Base-by-base conservation (phyloP, 129 eudicot genomes). In the Artemisia annua region DNA sequence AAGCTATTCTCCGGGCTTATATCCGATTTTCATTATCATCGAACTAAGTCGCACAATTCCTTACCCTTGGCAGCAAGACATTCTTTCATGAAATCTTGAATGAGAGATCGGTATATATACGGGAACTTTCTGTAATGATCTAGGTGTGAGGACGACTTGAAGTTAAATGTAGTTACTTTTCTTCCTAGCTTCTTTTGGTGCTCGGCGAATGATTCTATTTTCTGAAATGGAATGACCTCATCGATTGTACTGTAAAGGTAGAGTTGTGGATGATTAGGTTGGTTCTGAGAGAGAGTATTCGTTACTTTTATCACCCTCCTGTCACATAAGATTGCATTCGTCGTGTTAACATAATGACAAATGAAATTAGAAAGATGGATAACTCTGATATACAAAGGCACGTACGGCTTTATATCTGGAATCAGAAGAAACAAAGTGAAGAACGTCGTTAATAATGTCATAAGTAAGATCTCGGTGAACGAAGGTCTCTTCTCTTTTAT, bases 81-180 rank as follows among this genome's bases (percentile, higher is more conserved):
- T 50, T 88, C 82, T 14, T 86, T 72, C 84, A 84, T 75, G 60
- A 90, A 94, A 44, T 51, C 63, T 59, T 80, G 77, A 43, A 94
- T 66, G 68, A 86, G 82, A 48, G 83, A 82, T 26, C 77, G 57
- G 46, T 94, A 88, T 14, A 16, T 52, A 75, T 72, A 85, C 24
- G 99, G 96, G 80, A 72, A 94, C 17, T 87, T 88, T 75, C 99
- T 69, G 78, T 74, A 90, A 61, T 94, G 97, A 72, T 90, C 97
- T 62, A 94, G 96, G 70, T 88, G 97, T 57, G 99, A 96, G 63
- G 94, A 81, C 3, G 84, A 81, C 24, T 79, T 80, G 70, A 94
- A 94, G 86, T 94, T 81, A 48, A 67, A 81, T 8, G 85, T 84
- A 5, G 54, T 58, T 9, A 90, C 99, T 32, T 56, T 72, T 76